Percentiles rank a stretch among this genome's conserved stretches.
phyloP scores from a whole-genome alignment of 192 early-diverging fungal species.

The Gryganskiella cystojenkinii region DNA sequence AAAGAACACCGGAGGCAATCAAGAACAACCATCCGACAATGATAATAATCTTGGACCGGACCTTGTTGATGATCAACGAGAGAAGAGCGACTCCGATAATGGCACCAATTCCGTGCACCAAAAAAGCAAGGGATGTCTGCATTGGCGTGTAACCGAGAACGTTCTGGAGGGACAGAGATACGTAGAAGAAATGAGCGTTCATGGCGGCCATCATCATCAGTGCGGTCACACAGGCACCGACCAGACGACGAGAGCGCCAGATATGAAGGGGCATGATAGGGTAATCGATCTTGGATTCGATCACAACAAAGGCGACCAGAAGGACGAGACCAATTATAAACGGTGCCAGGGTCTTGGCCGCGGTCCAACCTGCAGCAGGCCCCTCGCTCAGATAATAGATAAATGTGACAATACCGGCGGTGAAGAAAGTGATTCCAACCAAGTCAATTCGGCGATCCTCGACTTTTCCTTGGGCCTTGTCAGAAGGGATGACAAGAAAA shows the following conservation, averaged over 20 bases:
- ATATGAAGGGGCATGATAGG: background rate
- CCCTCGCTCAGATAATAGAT: slow-evolving; percentile 21
- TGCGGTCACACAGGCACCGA: background rate
- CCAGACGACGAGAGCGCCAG: background rate
- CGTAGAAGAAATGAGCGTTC: background rate
- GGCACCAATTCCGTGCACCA: background rate
- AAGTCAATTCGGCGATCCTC: slow-evolving; percentile 6
- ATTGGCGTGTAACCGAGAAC: background rate
- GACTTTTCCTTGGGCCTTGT: background rate
- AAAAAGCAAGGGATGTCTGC: background rate
- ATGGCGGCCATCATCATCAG: background rate
- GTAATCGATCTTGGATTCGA: background rate
- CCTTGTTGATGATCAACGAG: background rate
- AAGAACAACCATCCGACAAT: slow-evolving; percentile 2
- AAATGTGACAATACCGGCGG: slow-evolving; percentile 1
- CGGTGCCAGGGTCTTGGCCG: background rate
- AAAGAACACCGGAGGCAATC: background rate
- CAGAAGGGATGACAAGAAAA: slow-evolving; percentile 2
- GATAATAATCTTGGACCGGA: background rate
- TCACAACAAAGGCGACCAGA: background rate
- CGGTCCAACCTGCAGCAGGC: background rate
- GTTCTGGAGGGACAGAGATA: background rate
- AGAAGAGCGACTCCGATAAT: background rate
- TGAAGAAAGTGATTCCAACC: slow-evolving; percentile 4
- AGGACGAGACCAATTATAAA: background rate